Percentiles rank a stretch among this genome's conserved stretches.
Conservation (phyloP, 305 asterid species). For the Fraxinus latifolia region DNA sequence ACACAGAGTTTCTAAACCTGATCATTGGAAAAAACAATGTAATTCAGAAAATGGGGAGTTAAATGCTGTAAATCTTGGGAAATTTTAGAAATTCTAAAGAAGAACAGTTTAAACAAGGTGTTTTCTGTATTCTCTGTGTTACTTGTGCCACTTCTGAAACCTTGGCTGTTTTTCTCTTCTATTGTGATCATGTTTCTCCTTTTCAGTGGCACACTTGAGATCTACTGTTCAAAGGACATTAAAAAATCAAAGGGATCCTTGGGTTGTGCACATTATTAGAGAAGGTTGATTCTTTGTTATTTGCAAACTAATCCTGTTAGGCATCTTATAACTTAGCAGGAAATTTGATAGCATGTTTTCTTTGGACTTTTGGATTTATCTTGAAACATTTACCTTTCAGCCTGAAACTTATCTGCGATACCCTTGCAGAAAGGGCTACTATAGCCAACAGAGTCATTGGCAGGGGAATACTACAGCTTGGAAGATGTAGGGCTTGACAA, state of each 20-base stretch:
- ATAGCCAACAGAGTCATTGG: slow-evolving; percentile 76
- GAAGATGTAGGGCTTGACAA: slow-evolving; percentile 93
- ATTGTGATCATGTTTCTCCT: neutral
- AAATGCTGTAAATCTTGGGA: neutral
- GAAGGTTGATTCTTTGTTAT: slow-evolving; percentile 52
- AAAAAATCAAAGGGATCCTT: slow-evolving; percentile 90
- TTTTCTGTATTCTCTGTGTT: neutral
- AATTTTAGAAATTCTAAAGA: neutral
- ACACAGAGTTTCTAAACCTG: neutral
- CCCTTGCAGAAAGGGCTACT: slow-evolving; percentile 83
- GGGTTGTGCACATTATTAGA: slow-evolving; percentile 94
- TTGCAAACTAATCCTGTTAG: slow-evolving; percentile 2
- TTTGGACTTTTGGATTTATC: neutral
- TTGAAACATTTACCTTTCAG: slow-evolving; percentile 9
- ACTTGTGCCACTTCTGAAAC: neutral
- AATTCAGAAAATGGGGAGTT: neutral
- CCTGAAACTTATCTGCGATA: slow-evolving; percentile 32
- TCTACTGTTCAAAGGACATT: slow-evolving; percentile 88
- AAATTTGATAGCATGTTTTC: neutral
- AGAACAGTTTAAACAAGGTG: neutral
- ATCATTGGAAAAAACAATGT: neutral
- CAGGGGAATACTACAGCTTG: slow-evolving; percentile 95
- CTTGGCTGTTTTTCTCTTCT: neutral
- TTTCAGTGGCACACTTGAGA: slow-evolving; percentile 79
- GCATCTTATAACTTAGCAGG: slow-evolving; percentile 8